Evolutionary conservation across 495 filamentous ascomycete species (phyloP), one percentile per base, ranked within the genome.

Genomic region (Neurospora cerealis): DNA sequence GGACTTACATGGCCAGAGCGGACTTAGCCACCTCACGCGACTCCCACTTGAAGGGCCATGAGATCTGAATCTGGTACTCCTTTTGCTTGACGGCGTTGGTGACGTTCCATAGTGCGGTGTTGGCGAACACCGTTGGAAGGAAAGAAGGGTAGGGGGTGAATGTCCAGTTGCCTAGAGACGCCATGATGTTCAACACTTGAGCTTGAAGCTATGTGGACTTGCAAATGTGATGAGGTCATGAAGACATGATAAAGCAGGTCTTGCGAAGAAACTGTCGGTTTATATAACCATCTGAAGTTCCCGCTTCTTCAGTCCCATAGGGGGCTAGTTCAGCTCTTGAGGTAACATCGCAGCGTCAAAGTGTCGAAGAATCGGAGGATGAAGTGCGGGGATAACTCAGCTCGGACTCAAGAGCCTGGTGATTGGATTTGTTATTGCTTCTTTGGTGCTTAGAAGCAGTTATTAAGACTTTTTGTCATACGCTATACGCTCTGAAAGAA

Each of bases 31-130:
- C 41, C 2, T 71, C 15, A 48, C 44, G 70, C 39, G 71, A 71
- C 6, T 24, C 70, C 76, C 75, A 78, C 24, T 69, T 73, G 19
- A 78, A 77, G 11, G 78, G 76, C 76, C 73, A 79, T 19, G 76
- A 79, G 10, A 77, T 39, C 7, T 72, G 60, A 24, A 78, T 74
- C 34, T 79, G 76, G 21, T 78, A 78, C 8, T 74, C 75, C 8
- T 73, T 42, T 54, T 78, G 73, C 36, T 69, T 44, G 70, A 24
- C 5, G 21, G n/a, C 60, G 37, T 72, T 76, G 8, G 70, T 78
- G 21, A 69, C 78, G 37, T 79, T 78, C 76, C 72, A 79, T 9
- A 79, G 3, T 2, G 75, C 74, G 9, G 69, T 71, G 60, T 78
- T 78, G 37, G 77, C 71, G 9, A 76, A 72, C 5, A 79, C 40